A percentile compares a stretch with the other conserved stretches of the same genome.
These are phyloP conservation scores for Ceratobasidium sp. DNA, from an alignment of 1,284 basidiomycete species.

Conservation along the genomic window DNA sequence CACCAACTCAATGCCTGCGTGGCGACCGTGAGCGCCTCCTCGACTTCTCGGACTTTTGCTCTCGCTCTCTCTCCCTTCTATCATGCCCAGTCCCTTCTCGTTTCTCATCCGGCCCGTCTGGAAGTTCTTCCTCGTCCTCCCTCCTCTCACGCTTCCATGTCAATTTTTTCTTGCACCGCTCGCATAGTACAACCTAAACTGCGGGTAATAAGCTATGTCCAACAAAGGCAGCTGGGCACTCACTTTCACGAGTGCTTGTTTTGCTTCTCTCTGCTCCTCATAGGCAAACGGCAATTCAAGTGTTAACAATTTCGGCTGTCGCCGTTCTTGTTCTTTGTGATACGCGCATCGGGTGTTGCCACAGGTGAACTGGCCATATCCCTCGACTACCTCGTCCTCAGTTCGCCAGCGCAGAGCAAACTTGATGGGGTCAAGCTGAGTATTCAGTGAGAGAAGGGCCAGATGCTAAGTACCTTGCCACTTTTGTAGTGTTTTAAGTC, in stretches of 20 bases:
- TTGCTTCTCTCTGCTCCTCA: conserved; percentile 78
- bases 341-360: conserved; percentile 86
- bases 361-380: conserved; percentile 87
- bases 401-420: conserved; percentile 93
- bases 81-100: conserved; percentile 22
- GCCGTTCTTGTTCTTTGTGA: conserved; percentile 61
- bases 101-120: conserved; percentile 46
- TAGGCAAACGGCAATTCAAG: conserved; percentile 93
- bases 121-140: conserved; percentile 56
- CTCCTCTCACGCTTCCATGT: conserved; percentile 83
- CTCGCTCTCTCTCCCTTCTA: conserved; percentile 29
- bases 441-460: background rate
- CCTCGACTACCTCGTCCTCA: conserved; percentile 87
- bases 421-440: conserved; percentile 57
- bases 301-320: conserved; percentile 66
- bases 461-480: conserved; percentile 72
- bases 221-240: background rate
- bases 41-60: conserved; percentile 31
- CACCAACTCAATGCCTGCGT: conserved; percentile 2
- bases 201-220: background rate
- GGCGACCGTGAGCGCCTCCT: conserved; percentile 42
- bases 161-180: conserved; percentile 82
- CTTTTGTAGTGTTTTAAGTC: conserved; percentile 96
- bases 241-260: conserved; percentile 85
- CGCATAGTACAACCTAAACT: conserved; percentile 76